phyloP scores from a whole-genome alignment of 768 basidiomycete species.

The Holtermannia corniformis region DNA sequence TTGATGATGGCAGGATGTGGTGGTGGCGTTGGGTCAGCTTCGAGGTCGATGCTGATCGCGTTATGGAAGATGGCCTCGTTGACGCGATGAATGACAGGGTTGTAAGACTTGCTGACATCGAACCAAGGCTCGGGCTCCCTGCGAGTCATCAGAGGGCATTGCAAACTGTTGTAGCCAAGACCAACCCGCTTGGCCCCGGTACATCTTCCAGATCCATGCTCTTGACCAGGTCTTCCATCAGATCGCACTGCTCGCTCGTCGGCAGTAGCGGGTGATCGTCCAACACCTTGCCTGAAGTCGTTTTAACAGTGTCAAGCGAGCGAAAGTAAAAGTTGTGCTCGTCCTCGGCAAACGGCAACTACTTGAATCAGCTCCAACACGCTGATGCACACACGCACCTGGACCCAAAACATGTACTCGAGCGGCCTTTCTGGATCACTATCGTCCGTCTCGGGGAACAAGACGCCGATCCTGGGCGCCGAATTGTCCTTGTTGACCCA shows the following conservation, averaged over 20 bases:
- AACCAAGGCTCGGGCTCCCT: constrained; percentile 57
- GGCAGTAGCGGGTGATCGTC: constrained; percentile 51
- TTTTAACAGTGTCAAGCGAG: constrained; percentile 62
- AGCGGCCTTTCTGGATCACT: constrained; percentile 41
- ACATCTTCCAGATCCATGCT: constrained; percentile 82
- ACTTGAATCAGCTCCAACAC: background rate
- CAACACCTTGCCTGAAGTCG: constrained; percentile 63
- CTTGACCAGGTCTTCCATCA: constrained; percentile 82
- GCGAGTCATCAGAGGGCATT: background rate
- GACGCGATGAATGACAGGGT: constrained; percentile 78
- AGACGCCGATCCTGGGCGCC: constrained; percentile 79
- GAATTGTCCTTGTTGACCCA: constrained; percentile 64
- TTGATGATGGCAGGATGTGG: constrained; percentile 76
- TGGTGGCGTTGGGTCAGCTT: constrained; percentile 64
- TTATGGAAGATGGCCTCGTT: constrained; percentile 90
- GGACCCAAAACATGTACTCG: constrained; percentile 75
- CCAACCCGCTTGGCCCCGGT: constrained; percentile 49
- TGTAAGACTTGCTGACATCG: constrained; percentile 64
- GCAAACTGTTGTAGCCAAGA: background rate
- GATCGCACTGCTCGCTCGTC: constrained; percentile 33
- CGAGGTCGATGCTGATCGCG: constrained; percentile 66
- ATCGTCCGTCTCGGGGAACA: constrained; percentile 57
- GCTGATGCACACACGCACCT: constrained; percentile 47
- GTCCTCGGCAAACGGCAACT: constrained; percentile 97
- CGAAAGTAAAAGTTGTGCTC: constrained; percentile 78